Conservation (phyloP, 2,329 filamentous ascomycete species). For the Claviceps digitariae region DNA sequence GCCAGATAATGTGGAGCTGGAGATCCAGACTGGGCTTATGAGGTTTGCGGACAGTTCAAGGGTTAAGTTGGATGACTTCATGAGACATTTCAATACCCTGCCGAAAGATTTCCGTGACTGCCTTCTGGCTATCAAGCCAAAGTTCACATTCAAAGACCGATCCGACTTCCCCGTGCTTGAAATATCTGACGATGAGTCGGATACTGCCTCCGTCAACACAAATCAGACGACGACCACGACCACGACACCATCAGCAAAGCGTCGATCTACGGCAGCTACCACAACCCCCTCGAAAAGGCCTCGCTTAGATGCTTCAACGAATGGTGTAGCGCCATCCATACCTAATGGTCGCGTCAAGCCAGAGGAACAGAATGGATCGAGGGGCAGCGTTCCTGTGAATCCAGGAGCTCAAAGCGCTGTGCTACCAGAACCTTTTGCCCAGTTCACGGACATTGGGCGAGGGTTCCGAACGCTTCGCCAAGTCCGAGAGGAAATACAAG, state of each 20-base stretch:
- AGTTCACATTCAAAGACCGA: slow-evolving; percentile 28
- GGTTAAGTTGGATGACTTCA: slow-evolving; percentile 36
- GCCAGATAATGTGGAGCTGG: slow-evolving; percentile 51
- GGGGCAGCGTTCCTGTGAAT: not conserved
- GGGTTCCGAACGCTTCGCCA: slow-evolving; percentile 32
- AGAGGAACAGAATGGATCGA: slow-evolving; percentile 20
- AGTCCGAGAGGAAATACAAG: slow-evolving; percentile 40
- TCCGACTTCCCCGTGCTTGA: slow-evolving; percentile 22
- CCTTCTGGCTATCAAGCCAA: slow-evolving; percentile 32
- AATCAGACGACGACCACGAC: slow-evolving; percentile 10
- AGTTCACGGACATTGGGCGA: slow-evolving; percentile 25
- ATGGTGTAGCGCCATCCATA: slow-evolving; percentile 1
- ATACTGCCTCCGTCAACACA: slow-evolving; percentile 14
- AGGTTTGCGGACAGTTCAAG: slow-evolving; percentile 40
- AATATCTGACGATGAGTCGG: slow-evolving; percentile 27
- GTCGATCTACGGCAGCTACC: slow-evolving; percentile 14
- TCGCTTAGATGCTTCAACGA: slow-evolving; percentile 11
- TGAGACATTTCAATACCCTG: slow-evolving; percentile 29
- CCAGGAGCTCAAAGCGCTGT: slow-evolving; percentile 6
- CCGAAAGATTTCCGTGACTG: slow-evolving; percentile 37
- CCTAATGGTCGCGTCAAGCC: slow-evolving; percentile 21
- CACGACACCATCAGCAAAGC: slow-evolving; percentile 17
- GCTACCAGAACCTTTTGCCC: slow-evolving; percentile 24
- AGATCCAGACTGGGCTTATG: slow-evolving; percentile 46
- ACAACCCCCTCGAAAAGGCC: slow-evolving; percentile 23